Percentiles rank a stretch among this genome's conserved stretches.
Conservation (phyloP, 257 asterid genomes). For the Solanum pennellii region DNA sequence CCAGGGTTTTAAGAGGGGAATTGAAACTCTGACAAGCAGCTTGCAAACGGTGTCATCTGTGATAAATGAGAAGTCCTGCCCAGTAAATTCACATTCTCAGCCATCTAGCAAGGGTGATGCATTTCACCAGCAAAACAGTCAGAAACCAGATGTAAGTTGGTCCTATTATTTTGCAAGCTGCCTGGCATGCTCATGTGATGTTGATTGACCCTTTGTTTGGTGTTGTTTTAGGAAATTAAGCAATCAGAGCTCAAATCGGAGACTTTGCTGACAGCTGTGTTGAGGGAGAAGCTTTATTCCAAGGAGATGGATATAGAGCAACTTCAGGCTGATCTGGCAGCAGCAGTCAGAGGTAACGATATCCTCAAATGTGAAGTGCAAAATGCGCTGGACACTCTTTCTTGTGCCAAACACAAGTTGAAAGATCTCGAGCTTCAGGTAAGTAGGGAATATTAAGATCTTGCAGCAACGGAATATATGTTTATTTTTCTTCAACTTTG, state of each 20-base stretch:
- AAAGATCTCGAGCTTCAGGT: conserved; percentile 91
- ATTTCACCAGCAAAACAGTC: conserved; percentile 11
- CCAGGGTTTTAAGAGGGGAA: conserved; percentile 74
- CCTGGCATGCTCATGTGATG: not conserved
- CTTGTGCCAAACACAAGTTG: conserved; percentile 69
- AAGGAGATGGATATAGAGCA: conserved; percentile 76
- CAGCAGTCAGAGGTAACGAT: conserved; percentile 70
- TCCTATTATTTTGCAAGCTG: not conserved
- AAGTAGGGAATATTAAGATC: not conserved
- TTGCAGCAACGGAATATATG: not conserved
- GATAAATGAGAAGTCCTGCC: conserved; percentile 28
- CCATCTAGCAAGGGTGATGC: conserved; percentile 14
- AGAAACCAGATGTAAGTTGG: conserved; percentile 47
- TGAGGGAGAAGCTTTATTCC: conserved; percentile 81
- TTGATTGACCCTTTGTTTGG: not conserved
- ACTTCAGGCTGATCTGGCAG: conserved; percentile 89
- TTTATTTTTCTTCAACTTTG: not conserved
- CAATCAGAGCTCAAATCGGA: conserved; percentile 76
- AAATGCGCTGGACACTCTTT: conserved; percentile 62
- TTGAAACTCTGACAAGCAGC: conserved; percentile 49
- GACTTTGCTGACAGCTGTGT: conserved; percentile 61
- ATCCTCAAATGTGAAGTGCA: conserved; percentile 78
- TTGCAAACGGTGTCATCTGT: conserved; percentile 38
- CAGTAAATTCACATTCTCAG: conserved; percentile 13
- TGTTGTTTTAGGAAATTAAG: conserved; percentile 39